These are phyloP conservation scores for Dictyostelium firmibasis DNA, from an alignment of 78 protist genomes.

Conservation along the genomic window DNA sequence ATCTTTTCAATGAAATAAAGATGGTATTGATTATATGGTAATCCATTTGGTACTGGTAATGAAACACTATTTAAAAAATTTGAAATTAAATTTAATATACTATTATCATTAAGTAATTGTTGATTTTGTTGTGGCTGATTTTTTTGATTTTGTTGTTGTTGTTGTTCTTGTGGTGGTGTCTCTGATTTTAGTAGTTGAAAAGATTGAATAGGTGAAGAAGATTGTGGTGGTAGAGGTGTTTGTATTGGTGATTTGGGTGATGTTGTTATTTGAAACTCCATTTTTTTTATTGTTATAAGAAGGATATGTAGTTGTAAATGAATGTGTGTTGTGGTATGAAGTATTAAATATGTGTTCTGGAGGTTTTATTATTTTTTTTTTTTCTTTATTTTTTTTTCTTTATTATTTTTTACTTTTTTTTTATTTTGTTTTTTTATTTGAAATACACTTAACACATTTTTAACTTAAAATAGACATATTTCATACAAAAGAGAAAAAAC, in stretches of 20 bases:
- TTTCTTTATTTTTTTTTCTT: too few relatives aligned
- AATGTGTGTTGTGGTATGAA: too few relatives aligned
- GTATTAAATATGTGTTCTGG: too few relatives aligned
- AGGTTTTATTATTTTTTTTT: too few relatives aligned
- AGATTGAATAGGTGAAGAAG: background rate
- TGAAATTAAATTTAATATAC: background rate
- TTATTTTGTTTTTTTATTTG: too few relatives aligned
- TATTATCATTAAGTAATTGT: background rate
- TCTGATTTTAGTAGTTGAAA: background rate
- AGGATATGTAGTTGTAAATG: too few relatives aligned
- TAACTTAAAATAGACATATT: background rate
- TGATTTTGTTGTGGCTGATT: background rate
- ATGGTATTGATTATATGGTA: background rate
- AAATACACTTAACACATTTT: background rate
- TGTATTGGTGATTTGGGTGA: background rate
- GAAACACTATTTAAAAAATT: background rate
- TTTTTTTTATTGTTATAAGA: too few relatives aligned
- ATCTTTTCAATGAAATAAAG: background rate
- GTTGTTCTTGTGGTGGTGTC: background rate
- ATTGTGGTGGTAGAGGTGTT: background rate
- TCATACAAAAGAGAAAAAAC: background rate
- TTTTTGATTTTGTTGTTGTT: background rate
- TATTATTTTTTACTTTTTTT: too few relatives aligned
- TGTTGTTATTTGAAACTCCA: too few relatives aligned
- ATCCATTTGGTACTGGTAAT: background rate